Percentiles rank a stretch among this genome's conserved stretches.
Conservation (phyloP, 495 filamentous ascomycete species). For the Oidiodendron maius region DNA sequence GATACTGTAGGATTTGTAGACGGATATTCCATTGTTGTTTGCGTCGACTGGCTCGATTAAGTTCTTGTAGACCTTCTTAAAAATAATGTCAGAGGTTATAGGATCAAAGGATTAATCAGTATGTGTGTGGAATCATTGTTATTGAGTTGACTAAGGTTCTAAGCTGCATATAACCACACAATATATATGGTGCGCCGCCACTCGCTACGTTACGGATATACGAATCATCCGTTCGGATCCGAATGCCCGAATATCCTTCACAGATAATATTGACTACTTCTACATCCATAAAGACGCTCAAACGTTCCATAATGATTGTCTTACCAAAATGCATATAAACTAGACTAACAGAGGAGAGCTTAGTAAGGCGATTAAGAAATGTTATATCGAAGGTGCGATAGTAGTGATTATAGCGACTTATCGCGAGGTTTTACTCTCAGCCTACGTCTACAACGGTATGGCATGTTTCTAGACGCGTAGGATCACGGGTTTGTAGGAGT, state of each 20-base stretch:
- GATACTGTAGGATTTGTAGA: slow-evolving; percentile 63
- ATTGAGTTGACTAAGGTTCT: too few relatives aligned
- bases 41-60: slow-evolving; percentile 96
- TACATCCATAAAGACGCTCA: slow-evolving; percentile 53
- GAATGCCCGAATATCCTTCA: too few relatives aligned
- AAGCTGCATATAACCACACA: too few relatives aligned
- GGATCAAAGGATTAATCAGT: too few relatives aligned
- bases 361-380: slow-evolving; percentile 69
- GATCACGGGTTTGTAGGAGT: slow-evolving; percentile 86
- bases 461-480: slow-evolving; percentile 68
- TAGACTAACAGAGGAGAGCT: slow-evolving; percentile 89
- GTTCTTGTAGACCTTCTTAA: slow-evolving; percentile 85
- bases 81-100: too few relatives aligned
- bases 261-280: slow-evolving; percentile 68
- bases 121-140: too few relatives aligned
- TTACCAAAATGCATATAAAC: slow-evolving; percentile 95
- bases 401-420: slow-evolving; percentile 91
- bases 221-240: too few relatives aligned
- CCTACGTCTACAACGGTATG: slow-evolving; percentile 95
- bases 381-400: slow-evolving; percentile 83
- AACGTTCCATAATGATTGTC: slow-evolving; percentile 66
- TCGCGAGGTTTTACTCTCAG: slow-evolving; percentile 73
- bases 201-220: too few relatives aligned
- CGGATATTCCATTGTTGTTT: slow-evolving; percentile 90
- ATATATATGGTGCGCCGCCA: too few relatives aligned